These are phyloP conservation scores for Bruguiera sexangula DNA, from an alignment of 345 rosid species.

Conservation along the genomic window DNA sequence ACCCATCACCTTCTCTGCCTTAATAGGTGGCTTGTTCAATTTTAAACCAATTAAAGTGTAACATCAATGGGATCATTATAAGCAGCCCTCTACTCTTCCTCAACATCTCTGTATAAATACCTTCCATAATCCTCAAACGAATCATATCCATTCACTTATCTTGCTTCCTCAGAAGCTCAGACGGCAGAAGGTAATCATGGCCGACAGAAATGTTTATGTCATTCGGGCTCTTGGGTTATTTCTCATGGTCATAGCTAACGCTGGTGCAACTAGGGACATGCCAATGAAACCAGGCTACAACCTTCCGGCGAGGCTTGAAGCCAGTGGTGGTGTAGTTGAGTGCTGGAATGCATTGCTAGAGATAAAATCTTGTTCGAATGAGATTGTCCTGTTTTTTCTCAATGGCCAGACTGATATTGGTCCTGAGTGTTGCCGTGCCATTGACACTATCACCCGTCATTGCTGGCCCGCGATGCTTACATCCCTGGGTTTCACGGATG, in stretches of 20 bases:
- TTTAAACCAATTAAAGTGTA: too few species aligned
- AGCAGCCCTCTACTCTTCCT: too few species aligned
- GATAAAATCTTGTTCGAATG: conserved; percentile 67
- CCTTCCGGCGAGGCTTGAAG: conserved; percentile 36
- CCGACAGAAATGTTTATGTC: conserved; percentile 7
- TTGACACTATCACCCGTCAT: conserved; percentile 43
- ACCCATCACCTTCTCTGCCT: too few species aligned
- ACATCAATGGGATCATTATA: too few species aligned
- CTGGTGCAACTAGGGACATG: conserved; percentile 18
- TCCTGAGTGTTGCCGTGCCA: conserved; percentile 54
- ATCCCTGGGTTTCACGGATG: conserved; percentile 58
- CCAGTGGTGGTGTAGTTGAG: conserved; percentile 42
- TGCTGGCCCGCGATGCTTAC: conserved; percentile 91
- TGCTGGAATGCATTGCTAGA: conserved; percentile 66
- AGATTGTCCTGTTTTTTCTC: conserved; percentile 58
- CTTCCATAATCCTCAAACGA: too few species aligned
- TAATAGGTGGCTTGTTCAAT: too few species aligned
- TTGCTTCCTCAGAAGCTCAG: too few species aligned
- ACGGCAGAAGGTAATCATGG: conserved; percentile 13
- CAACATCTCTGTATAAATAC: too few species aligned
- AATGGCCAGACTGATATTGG: conserved; percentile 60
- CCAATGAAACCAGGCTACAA: conserved; percentile 15
- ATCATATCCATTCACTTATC: too few species aligned
- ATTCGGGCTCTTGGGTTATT: conserved; percentile 5
- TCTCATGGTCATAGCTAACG: conserved; percentile 17